A percentile compares a stretch with the other conserved stretches of the same genome.
Conservation (phyloP, 1,284 basidiomycete genomes). For the Moniliella sp. region DNA sequence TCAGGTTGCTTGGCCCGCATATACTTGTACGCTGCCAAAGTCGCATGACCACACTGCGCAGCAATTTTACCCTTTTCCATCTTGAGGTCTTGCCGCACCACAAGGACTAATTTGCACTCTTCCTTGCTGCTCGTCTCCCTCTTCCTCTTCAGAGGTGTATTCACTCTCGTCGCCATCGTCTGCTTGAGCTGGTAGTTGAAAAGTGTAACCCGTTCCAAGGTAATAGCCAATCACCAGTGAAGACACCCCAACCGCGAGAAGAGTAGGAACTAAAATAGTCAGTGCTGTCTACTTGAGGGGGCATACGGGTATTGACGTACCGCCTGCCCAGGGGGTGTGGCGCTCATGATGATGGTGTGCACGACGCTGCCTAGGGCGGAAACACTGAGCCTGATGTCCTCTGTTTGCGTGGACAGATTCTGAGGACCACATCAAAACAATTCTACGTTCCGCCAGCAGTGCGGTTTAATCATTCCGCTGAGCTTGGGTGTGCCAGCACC, state of each 20-base stretch:
- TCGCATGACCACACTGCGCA: conserved; percentile 30
- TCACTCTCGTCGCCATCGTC: not conserved
- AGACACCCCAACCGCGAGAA: not conserved
- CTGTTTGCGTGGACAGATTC: too few relatives aligned
- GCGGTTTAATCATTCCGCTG: too few relatives aligned
- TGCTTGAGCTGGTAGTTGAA: not conserved
- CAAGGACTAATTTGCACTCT: conserved; percentile 4
- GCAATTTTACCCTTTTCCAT: conserved; percentile 34
- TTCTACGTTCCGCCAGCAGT: too few relatives aligned
- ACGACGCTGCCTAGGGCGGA: too few relatives aligned
- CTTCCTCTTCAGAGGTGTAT: not conserved
- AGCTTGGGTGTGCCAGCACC: too few relatives aligned
- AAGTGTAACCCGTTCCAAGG: not conserved
- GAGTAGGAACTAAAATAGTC: not conserved
- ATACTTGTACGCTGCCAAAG: conserved; percentile 22
- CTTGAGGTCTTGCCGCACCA: conserved; percentile 28
- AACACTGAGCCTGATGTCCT: too few relatives aligned
- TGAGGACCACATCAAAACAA: too few relatives aligned
- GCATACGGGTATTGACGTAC: too few relatives aligned
- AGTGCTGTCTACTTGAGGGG: too few relatives aligned
- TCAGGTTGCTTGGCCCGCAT: conserved; percentile 9
- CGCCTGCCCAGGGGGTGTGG: too few relatives aligned
- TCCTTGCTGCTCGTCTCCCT: not conserved
- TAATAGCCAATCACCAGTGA: not conserved
- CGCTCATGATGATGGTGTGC: too few relatives aligned